Evolutionary conservation across 106 monocot species (phyloP).

Genomic region (Phalaenopsis equestris): DNA sequence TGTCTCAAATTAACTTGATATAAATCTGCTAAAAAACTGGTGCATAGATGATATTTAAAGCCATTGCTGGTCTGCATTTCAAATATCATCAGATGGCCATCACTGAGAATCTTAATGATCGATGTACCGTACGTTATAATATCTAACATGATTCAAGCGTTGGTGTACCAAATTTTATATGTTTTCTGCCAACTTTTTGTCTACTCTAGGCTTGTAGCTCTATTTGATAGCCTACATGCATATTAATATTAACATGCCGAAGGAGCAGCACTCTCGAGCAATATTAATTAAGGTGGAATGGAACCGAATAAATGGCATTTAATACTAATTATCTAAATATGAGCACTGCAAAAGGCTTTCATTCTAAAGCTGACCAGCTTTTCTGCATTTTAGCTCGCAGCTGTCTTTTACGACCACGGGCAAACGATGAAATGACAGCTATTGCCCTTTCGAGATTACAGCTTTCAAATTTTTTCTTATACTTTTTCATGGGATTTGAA

Average conservation of each 20-base stretch:
- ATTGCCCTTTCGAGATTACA: background rate
- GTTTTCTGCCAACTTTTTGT: background rate
- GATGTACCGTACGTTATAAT: no score
- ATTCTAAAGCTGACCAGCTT: background rate
- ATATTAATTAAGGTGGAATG: background rate
- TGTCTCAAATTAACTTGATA: no score
- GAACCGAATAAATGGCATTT: background rate
- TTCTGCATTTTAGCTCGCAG: background rate
- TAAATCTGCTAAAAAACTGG: no score
- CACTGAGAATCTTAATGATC: no score
- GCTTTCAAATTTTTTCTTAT: background rate
- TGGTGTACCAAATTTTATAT: background rate
- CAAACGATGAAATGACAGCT: background rate
- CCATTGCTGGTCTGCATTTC: no score
- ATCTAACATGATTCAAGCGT: background rate
- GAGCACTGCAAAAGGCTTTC: constrained; percentile 1
- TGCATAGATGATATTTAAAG: no score
- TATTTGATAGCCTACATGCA: background rate
- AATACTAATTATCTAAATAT: constrained; percentile 4
- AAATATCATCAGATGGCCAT: no score
- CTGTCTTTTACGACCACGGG: background rate
- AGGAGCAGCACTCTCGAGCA: background rate
- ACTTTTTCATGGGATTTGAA: background rate
- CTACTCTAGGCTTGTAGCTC: background rate
- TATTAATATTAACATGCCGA: background rate